Percentiles rank a stretch among this genome's conserved stretches.
These are phyloP conservation scores for Neofusicoccum cordaticola DNA, from an alignment of 2,329 filamentous ascomycete genomes.

Conservation along the genomic window DNA sequence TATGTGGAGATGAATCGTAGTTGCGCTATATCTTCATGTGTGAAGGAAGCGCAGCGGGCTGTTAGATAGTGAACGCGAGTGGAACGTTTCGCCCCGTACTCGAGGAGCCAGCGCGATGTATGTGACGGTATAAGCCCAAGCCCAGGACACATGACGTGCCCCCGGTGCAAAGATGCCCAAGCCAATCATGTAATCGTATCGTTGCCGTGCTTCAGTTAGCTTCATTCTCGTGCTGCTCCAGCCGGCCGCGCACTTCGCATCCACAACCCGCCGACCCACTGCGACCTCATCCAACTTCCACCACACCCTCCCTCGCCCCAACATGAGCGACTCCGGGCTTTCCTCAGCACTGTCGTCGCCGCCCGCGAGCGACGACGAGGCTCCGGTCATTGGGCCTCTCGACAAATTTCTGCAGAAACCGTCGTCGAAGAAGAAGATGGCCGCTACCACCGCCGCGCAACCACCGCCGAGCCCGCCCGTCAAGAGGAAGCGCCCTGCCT, in stretches of 20 bases:
- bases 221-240: constrained; percentile 16
- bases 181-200: constrained; percentile 19
- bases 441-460: constrained; percentile 38
- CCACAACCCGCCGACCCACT: constrained; percentile 14
- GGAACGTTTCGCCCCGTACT: neutral
- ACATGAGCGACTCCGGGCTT: constrained; percentile 56
- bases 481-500: constrained; percentile 75
- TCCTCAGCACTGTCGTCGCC: constrained; percentile 57
- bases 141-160: constrained; percentile 3
- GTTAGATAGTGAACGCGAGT: neutral
- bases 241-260: constrained; percentile 15
- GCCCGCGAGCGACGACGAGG: constrained; percentile 59
- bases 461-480: constrained; percentile 44
- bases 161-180: constrained; percentile 1
- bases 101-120: neutral
- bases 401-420: constrained; percentile 26
- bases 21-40: neutral
- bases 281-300: constrained; percentile 1
- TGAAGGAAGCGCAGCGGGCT: neutral
- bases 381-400: constrained; percentile 27
- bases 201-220: constrained; percentile 15
- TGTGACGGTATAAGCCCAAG: neutral
- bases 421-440: constrained; percentile 30
- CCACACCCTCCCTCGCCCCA: constrained; percentile 23
- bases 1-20: neutral